These are phyloP conservation scores for Beauveria varroae DNA, from an alignment of 2,329 filamentous ascomycete genomes.

Conservation along the genomic window DNA sequence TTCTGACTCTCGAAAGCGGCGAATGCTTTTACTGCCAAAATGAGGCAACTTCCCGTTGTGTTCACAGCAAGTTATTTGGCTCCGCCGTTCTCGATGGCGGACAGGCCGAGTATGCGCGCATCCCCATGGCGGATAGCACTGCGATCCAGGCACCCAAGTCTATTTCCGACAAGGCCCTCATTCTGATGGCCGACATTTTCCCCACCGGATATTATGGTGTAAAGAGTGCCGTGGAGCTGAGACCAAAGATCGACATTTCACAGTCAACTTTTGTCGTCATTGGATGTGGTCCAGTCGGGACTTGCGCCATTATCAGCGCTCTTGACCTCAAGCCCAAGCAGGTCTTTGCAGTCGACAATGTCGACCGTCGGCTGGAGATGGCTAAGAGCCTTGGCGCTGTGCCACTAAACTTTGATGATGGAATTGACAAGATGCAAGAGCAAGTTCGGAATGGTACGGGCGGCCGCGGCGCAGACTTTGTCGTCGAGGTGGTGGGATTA, in stretches of 20 bases:
- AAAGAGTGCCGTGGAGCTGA: constrained; percentile 64
- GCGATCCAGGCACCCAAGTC: constrained; percentile 59
- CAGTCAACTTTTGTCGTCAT: constrained; percentile 66
- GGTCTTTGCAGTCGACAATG: constrained; percentile 71
- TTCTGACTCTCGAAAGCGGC: constrained; percentile 20
- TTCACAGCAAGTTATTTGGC: constrained; percentile 63
- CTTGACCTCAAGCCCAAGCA: constrained; percentile 68
- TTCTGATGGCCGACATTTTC: constrained; percentile 91
- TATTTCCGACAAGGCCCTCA: constrained; percentile 67
- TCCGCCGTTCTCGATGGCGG: constrained; percentile 62
- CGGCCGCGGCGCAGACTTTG: constrained; percentile 76
- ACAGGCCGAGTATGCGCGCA: constrained; percentile 75
- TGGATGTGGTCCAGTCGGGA: constrained; percentile 77
- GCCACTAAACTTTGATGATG: constrained; percentile 68
- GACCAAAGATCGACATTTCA: constrained; percentile 30
- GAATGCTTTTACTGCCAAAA: constrained; percentile 80
- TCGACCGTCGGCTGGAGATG: constrained; percentile 65
- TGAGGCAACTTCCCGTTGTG: constrained; percentile 70
- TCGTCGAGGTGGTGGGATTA: constrained; percentile 71
- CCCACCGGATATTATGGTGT: constrained; percentile 82
- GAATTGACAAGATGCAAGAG: constrained; percentile 56
- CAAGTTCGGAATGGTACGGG: constrained; percentile 68
- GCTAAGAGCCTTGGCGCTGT: constrained; percentile 72
- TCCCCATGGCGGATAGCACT: constrained; percentile 75
- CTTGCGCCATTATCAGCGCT: constrained; percentile 75